Percentiles rank a stretch among this genome's conserved stretches.
Evolutionary conservation across 208 protist genomes (phyloP).

Genomic region (Leishmania martiniquensis): DNA sequence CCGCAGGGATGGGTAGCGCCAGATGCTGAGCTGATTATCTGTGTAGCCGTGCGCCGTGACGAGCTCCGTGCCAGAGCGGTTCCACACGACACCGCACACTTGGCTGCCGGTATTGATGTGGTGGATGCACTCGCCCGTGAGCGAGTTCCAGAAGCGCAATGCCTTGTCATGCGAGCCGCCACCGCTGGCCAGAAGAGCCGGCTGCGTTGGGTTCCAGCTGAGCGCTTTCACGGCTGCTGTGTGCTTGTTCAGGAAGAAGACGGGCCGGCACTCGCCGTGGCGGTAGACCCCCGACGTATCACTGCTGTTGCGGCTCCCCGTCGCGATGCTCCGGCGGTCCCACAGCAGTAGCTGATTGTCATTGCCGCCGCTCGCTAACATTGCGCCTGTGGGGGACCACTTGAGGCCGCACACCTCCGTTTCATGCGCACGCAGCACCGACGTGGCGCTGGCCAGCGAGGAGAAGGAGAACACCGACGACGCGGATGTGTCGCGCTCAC

Average conservation of each 20-base stretch:
- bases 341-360: constrained; percentile 98
- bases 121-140: constrained; percentile 94
- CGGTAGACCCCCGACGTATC: constrained; percentile 3
- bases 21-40: constrained; percentile 98
- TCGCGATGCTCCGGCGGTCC: constrained; percentile 71
- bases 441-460: constrained; percentile 16
- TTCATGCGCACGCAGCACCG: constrained; percentile 83
- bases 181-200: constrained; percentile 96
- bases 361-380: constrained; percentile 98
- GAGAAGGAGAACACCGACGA: constrained; percentile 12
- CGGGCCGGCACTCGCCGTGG: constrained; percentile 44
- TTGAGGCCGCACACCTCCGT: constrained; percentile 98
- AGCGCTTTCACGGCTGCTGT: constrained; percentile 98
- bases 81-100: constrained; percentile 98
- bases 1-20: constrained; percentile 98
- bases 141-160: constrained; percentile 98
- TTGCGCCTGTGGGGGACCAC: constrained; percentile 93
- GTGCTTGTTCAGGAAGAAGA: constrained; percentile 93
- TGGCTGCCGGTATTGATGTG: constrained; percentile 96
- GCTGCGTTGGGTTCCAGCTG: constrained; percentile 98
- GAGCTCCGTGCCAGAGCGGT: constrained; percentile 94
- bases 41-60: constrained; percentile 98
- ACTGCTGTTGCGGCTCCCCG: neutral
- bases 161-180: constrained; percentile 98
- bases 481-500: constrained; percentile 45